Evolutionary conservation across 1,284 basidiomycete species (phyloP), one percentile per base, ranked within the genome.

Genomic region (Cryptococcus deneoformans): DNA sequence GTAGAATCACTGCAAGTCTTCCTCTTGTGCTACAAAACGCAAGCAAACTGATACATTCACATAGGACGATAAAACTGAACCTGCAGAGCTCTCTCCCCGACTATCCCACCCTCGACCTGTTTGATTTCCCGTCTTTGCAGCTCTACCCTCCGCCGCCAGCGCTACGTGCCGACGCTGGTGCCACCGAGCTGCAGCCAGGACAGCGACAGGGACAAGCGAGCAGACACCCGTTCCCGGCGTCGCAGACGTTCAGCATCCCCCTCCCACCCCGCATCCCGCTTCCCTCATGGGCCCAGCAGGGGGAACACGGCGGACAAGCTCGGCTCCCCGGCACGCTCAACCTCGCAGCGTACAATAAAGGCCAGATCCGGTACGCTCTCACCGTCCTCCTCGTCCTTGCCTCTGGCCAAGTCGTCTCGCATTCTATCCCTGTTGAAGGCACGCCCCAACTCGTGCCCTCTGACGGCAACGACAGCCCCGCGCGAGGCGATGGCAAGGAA

Each of bases 261-360:
- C 66, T 75, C 14, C 72, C 71, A 24, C 38, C n/a, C n/a, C n/a
- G 9, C 34, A 29, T 43, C 6, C 53, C 29, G 47, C 39, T 38
- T 40, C 46, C 47, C 44, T 45, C 52, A 1, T 14, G 38, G n/a
- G 20, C 40, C 46, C 34, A 29, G 46, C 16, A 29, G 7, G 34
- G 46, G n/a, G 7, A n/a, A 6, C 29, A 29, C 29, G 45, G 11
- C 46, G 42, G 34, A 50, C 5, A 9, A 7, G 58, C 5, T 54
- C 3, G 2, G 12, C 46, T 77, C 10, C 75, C 75, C 2, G 72
- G 71, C 1, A 67, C 70, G n/a, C 66, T 77, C 24, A 69, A 77
- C 49, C 62, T 77, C 8, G 59, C 66, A 10, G 39, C 59, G 0
- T 61, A 47, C 8, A 57, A 65, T n/a, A 62, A 60, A 35, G 71